Base-by-base conservation (phyloP, 257 asterid genomes). In the Vinca minor region DNA sequence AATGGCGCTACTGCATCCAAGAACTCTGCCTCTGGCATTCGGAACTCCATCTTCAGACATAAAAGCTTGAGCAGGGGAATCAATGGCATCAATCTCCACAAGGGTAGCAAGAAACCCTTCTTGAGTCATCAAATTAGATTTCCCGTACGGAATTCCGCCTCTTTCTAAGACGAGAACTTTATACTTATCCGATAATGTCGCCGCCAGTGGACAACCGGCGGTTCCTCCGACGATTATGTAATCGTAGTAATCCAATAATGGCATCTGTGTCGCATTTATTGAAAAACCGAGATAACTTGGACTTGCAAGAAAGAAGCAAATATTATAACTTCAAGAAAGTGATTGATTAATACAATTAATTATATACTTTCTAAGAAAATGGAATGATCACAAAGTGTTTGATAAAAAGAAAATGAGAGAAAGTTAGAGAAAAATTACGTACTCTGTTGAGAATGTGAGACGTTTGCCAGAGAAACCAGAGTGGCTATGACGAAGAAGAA, bases 171-270 rank as follows among this genome's bases (percentile, higher is more conserved):
- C 77, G 18, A 92, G 87, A 74, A 92, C 96, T 49, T 80, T 69
- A 72, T 68, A 80, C n/a, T 65, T 72, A 17, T 80, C 83, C 14
- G 96, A 92, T 8, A 84, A 79, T 18, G 98, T 89, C 52, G 95
- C 91, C 47, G 96, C 98, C 73, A 89, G 64, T 13, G 96, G 96
- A 76, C 98, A 89, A 15, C 96, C 96, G 38, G 95, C 81, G 34
- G 98, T 92, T 41, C 98, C 98, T 28, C 96, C 96, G 48, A 87
- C 89, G 2, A 81, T 59, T 46, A 84, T 77, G 79, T 84, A 81
- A 47, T 81, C 90, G 44, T 68, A 81, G 77, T 79, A 79, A 38
- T 84, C 85, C 35, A 79, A 82, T 14, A 73, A 17, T 1, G 94
- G 92, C 57, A 85, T 83, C 2, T 79, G 92, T 3, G 92, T 89